A percentile compares a stretch with the other conserved stretches of the same genome.
These are phyloP conservation scores for Nigrospora sphaerica DNA, from an alignment of 2,329 filamentous ascomycete genomes.

Conservation along the genomic window DNA sequence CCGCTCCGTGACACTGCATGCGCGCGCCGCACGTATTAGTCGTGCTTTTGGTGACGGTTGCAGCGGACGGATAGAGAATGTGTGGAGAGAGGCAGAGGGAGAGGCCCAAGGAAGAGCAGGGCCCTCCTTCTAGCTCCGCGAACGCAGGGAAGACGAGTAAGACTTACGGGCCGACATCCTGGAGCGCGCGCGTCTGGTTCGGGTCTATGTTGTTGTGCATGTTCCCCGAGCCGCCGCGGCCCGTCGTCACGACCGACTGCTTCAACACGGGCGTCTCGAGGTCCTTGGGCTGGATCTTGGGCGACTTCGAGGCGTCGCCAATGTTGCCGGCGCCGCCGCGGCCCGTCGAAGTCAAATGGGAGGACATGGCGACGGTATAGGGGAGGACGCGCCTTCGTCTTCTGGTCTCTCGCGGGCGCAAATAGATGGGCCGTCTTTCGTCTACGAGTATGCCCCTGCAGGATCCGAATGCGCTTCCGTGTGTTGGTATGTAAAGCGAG, in stretches of 20 bases:
- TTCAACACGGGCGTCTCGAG: conserved; percentile 81
- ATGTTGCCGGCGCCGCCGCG: conserved; percentile 77
- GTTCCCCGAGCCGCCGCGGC: conserved; percentile 81
- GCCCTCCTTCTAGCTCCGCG: background rate
- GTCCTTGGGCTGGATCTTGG: conserved; percentile 49
- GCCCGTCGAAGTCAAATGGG: conserved; percentile 55
- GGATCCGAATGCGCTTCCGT: no score
- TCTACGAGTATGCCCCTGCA: no score
- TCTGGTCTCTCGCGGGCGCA: no score
- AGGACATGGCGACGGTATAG: conserved; percentile 24
- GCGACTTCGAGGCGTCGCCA: conserved; percentile 41
- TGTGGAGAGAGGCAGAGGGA: no score
- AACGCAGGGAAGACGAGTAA: conserved; percentile 11
- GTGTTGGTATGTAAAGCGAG: no score
- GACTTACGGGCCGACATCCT: conserved; percentile 71
- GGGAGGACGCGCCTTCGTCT: no score
- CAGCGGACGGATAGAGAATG: no score
- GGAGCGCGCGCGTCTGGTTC: conserved; percentile 65
- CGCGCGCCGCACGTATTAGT: background rate
- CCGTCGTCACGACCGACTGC: conserved; percentile 77
- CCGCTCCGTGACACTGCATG: conserved; percentile 37
- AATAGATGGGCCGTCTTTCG: no score
- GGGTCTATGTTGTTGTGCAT: conserved; percentile 72
- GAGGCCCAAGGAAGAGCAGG: no score
- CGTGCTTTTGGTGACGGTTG: background rate